Evolutionary conservation across 2,329 filamentous ascomycete genomes (phyloP).

Genomic region (Rhynchosporium agropyri): DNA sequence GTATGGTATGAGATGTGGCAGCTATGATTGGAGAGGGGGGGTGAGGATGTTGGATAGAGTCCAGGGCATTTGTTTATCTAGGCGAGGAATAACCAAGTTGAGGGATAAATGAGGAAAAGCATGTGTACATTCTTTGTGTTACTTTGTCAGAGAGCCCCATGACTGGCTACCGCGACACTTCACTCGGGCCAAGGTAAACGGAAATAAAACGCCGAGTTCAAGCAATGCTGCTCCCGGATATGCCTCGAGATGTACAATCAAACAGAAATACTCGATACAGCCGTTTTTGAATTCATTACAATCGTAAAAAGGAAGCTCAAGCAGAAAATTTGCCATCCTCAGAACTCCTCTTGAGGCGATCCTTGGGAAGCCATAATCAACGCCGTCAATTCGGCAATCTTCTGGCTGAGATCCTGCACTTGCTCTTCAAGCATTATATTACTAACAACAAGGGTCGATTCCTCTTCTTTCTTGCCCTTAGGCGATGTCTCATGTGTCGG

Average conservation of each 20-base stretch:
- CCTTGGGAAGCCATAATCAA: constrained; percentile 54
- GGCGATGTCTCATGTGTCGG: constrained; percentile 16
- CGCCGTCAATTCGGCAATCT: constrained; percentile 61
- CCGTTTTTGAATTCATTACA: background rate
- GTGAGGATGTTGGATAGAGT: no score
- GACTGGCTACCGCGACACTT: background rate
- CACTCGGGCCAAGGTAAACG: background rate
- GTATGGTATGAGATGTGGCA: no score
- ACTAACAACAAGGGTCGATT: constrained; percentile 21
- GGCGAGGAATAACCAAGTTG: no score
- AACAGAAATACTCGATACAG: background rate
- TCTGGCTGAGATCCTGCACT: constrained; percentile 56
- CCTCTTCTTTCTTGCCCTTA: constrained; percentile 25
- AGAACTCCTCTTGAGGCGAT: constrained; percentile 39
- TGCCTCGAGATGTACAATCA: constrained; percentile 5
- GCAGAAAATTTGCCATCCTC: background rate
- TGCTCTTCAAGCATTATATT: constrained; percentile 49
- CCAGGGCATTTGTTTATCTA: no score
- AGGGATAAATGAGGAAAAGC: no score
- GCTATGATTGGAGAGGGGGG: no score
- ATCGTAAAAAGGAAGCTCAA: background rate
- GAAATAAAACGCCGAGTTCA: background rate
- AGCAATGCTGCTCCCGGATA: background rate
- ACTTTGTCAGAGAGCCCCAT: background rate
- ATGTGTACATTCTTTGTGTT: background rate